A percentile compares a stretch with the other conserved stretches of the same genome.
These are phyloP conservation scores for Penicillium crustosum DNA, from an alignment of 2,329 filamentous ascomycete genomes.

Conservation along the genomic window DNA sequence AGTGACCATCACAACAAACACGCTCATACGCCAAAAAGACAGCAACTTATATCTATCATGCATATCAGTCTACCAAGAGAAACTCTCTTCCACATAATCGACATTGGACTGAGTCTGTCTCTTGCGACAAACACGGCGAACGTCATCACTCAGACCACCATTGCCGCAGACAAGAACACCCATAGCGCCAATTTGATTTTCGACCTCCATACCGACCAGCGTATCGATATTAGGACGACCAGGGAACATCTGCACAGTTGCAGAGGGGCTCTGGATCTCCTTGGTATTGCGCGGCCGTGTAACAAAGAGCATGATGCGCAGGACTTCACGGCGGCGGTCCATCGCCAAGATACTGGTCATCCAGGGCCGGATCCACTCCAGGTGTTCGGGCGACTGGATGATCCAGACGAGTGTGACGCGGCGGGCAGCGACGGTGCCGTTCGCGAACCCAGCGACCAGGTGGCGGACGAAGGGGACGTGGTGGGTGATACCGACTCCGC, in stretches of 20 bases:
- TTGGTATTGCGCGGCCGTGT: conserved; percentile 82
- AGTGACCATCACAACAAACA: background rate
- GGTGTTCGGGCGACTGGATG: conserved; percentile 80
- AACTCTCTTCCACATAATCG: conserved; percentile 76
- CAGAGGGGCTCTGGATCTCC: conserved; percentile 73
- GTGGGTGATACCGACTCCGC: conserved; percentile 92
- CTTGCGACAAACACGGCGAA: conserved; percentile 65
- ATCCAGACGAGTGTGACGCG: conserved; percentile 87
- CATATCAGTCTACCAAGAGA: conserved; percentile 48
- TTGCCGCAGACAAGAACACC: conserved; percentile 79
- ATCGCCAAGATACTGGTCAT: conserved; percentile 74
- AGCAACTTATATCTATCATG: background rate
- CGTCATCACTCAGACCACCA: conserved; percentile 72
- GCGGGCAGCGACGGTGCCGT: conserved; percentile 74
- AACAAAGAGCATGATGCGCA: conserved; percentile 86
- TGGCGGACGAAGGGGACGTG: conserved; percentile 85
- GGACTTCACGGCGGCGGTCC: conserved; percentile 75
- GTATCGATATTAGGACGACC: conserved; percentile 81
- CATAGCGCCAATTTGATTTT: conserved; percentile 82
- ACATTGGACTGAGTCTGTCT: conserved; percentile 63
- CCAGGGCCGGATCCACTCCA: conserved; percentile 93
- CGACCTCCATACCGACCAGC: conserved; percentile 77
- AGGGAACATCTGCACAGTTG: conserved; percentile 86
- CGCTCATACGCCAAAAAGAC: conserved; percentile 1
- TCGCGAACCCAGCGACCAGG: conserved; percentile 66